phyloP scores from a whole-genome alignment of 139 green algal genomes.

The Dunaliella primolecta region DNA sequence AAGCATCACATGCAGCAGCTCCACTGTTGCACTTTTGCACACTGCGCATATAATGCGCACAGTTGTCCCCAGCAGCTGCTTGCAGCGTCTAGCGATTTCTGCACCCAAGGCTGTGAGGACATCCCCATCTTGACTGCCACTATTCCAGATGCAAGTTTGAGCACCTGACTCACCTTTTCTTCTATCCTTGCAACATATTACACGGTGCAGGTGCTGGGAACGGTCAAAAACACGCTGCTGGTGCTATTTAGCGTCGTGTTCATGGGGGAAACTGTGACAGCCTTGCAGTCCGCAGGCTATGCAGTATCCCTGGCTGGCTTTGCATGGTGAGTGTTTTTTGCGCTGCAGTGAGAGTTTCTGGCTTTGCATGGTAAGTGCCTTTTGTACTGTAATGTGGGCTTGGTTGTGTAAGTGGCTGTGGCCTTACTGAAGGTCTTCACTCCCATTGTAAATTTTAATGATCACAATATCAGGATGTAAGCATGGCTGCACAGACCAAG shows the following conservation, averaged over 20 bases:
- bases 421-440: not conserved
- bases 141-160: too few relatives aligned
- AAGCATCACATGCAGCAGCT: too few relatives aligned
- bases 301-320: conserved; percentile 60
- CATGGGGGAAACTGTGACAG: conserved; percentile 39
- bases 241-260: conserved; percentile 73
- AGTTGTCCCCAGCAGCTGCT: too few relatives aligned
- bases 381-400: not conserved
- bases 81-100: too few relatives aligned
- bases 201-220: conserved; percentile 69
- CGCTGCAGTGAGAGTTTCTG: not conserved
- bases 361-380: not conserved
- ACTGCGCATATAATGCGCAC: too few relatives aligned
- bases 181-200: too few relatives aligned
- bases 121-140: too few relatives aligned
- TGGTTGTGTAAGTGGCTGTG: not conserved
- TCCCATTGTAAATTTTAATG: not conserved
- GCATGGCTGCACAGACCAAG: too few relatives aligned
- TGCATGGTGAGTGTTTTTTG: conserved; percentile 28
- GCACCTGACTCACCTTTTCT: too few relatives aligned
- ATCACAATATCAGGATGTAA: not conserved
- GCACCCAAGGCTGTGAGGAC: too few relatives aligned
- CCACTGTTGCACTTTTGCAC: too few relatives aligned
- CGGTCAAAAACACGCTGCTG: conserved; percentile 82
- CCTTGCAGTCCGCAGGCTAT: conserved; percentile 51